Evolutionary conservation across 306 rosid genomes (phyloP).

Genomic region (Gillenia trifoliata): DNA sequence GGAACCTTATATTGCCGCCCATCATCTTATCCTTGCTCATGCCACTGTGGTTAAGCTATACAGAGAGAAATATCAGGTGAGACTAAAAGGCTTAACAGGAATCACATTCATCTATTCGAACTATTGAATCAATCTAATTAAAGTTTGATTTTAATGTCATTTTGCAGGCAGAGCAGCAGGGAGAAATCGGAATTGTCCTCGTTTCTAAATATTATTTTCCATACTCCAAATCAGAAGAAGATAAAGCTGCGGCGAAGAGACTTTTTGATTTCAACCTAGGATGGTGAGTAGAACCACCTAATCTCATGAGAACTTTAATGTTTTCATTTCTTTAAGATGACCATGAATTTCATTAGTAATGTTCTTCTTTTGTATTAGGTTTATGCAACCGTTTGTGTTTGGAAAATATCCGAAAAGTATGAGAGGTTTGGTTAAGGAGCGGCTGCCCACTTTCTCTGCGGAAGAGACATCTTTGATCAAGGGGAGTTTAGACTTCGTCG

Average conservation of each 20-base stretch:
- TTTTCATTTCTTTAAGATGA: neutral
- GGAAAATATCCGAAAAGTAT: constrained; percentile 27
- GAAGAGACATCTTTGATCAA: constrained; percentile 8
- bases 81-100: no score
- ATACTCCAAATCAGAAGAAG: constrained; percentile 15
- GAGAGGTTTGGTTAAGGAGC: constrained; percentile 22
- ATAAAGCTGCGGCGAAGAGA: constrained; percentile 28
- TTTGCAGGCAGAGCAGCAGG: constrained; percentile 31
- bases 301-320: neutral
- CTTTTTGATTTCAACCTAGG: constrained; percentile 28
- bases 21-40: constrained; percentile 37
- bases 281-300: constrained; percentile 27
- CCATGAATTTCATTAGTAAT: no score
- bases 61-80: constrained; percentile 27
- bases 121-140: neutral
- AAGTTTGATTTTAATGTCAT: neutral
- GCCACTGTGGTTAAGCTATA: constrained; percentile 27
- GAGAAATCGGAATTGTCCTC: constrained; percentile 36
- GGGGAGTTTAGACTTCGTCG: constrained; percentile 29
- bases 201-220: constrained; percentile 22
- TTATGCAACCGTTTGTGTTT: constrained; percentile 16
- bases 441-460: constrained; percentile 25
- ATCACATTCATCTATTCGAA: neutral
- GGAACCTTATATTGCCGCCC: constrained; percentile 32
- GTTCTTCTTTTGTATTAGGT: constrained; percentile 2